A percentile compares a stretch with the other conserved stretches of the same genome.
Conservation (phyloP, 768 basidiomycete species). For the Termitomyces titanicus region DNA sequence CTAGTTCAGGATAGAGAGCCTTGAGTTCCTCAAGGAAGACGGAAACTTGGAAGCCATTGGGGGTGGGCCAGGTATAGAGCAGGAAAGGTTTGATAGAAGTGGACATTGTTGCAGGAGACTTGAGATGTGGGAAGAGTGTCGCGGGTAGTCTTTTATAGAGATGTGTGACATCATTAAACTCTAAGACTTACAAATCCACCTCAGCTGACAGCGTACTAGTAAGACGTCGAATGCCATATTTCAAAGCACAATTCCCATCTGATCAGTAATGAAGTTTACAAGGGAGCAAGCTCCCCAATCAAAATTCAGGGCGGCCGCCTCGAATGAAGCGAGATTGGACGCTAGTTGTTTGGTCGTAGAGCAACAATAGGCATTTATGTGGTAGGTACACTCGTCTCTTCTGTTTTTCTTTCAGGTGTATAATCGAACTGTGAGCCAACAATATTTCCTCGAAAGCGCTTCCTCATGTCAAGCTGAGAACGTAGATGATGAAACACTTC, state of each 20-base stretch:
- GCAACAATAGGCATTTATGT: conserved; percentile 4
- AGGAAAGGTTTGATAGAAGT: conserved; percentile 36
- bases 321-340: neutral
- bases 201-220: neutral
- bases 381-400: conserved; percentile 11
- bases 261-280: neutral
- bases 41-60: conserved; percentile 53
- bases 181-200: conserved; percentile 1
- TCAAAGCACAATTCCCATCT: conserved; percentile 1
- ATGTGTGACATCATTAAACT: neutral
- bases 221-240: neutral
- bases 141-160: neutral
- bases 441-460: conserved; percentile 74
- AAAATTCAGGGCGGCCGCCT: neutral
- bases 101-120: conserved; percentile 17
- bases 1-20: conserved; percentile 40
- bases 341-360: neutral
- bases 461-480: conserved; percentile 76
- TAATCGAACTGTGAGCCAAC: conserved; percentile 50
- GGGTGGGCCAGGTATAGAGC: conserved; percentile 55
- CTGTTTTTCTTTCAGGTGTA: conserved; percentile 24
- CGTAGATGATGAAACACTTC: neutral
- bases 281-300: too few relatives aligned
- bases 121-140: conserved; percentile 15
- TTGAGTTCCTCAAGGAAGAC: conserved; percentile 63